These are phyloP conservation scores for Myxozyma neotropica DNA, from an alignment of 805 yeast species.

Conservation along the genomic window DNA sequence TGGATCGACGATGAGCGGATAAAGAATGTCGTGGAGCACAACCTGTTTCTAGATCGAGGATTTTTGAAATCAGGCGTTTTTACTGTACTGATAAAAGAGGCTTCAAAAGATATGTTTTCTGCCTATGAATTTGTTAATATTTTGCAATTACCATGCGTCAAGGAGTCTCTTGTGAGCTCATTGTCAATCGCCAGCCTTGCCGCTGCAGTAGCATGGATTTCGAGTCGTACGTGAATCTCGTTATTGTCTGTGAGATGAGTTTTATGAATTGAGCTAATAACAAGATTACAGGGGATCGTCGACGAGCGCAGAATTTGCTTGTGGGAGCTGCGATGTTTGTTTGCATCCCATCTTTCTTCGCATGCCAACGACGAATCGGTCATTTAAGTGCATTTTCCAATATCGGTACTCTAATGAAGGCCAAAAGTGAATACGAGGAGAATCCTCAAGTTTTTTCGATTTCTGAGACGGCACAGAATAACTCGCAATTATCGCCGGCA, in stretches of 20 bases:
- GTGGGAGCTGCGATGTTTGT: constrained; percentile 4
- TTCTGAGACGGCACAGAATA: no score
- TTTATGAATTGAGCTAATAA: not conserved
- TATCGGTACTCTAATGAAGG: not conserved
- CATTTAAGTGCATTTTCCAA: not conserved
- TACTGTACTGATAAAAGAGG: constrained; percentile 13
- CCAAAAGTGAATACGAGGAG: not conserved
- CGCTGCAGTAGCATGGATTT: constrained; percentile 16
- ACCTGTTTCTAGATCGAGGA: constrained; percentile 10
- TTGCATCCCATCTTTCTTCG: constrained; percentile 8
- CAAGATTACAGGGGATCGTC: constrained; percentile 6
- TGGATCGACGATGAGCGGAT: constrained; percentile 10
- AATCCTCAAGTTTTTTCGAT: no score
- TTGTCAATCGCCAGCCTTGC: constrained; percentile 8
- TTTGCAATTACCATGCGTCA: constrained; percentile 19
- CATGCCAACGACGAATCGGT: constrained; percentile 12
- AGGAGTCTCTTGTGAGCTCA: constrained; percentile 16
- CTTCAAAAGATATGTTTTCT: constrained; percentile 12
- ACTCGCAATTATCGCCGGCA: no score
- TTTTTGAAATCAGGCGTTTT: constrained; percentile 1
- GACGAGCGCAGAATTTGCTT: constrained; percentile 9
- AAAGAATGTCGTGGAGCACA: constrained; percentile 7
- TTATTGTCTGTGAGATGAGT: no score
- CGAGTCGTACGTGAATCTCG: constrained; percentile 18
- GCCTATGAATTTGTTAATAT: constrained; percentile 23